These are phyloP conservation scores for Rhodotorula sphaerocarpa DNA, from an alignment of 768 basidiomycete species.

Conservation along the genomic window DNA sequence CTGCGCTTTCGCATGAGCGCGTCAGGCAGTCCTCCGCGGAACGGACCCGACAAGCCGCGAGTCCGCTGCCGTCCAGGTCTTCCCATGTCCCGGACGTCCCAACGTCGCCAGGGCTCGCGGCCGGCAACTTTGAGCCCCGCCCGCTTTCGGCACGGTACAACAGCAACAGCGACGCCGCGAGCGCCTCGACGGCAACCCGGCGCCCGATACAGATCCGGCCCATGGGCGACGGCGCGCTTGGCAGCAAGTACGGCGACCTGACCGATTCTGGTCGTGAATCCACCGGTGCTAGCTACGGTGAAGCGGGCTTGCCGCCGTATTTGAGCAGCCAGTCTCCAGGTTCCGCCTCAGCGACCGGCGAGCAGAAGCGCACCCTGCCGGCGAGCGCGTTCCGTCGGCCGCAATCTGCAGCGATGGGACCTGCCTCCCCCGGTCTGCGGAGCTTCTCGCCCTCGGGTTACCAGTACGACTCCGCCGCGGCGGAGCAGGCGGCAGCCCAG, in stretches of 20 bases:
- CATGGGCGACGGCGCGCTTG: slow-evolving; percentile 1
- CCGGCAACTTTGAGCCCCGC: slow-evolving; percentile 14
- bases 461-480: not conserved
- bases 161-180: not conserved
- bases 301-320: slow-evolving; percentile 1
- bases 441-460: slow-evolving; percentile 21
- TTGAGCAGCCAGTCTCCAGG: not conserved
- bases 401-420: not conserved
- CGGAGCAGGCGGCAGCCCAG: not conserved
- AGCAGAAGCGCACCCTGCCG: slow-evolving; percentile 21
- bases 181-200: too few species aligned
- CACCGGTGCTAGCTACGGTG: slow-evolving; percentile 10
- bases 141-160: slow-evolving; percentile 6
- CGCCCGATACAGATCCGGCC: slow-evolving; percentile 17
- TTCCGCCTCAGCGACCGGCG: not conserved
- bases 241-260: slow-evolving; percentile 27
- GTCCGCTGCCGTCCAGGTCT: too few species aligned
- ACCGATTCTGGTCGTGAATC: slow-evolving; percentile 25
- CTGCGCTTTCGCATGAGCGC: too few species aligned
- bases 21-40: too few species aligned
- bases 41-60: too few species aligned
- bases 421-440: not conserved
- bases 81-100: too few species aligned
- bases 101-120: not conserved
- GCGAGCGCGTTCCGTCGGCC: slow-evolving; percentile 30